A percentile compares a stretch with the other conserved stretches of the same genome.
These are phyloP conservation scores for Schizophyllum amplum DNA, from an alignment of 1,284 basidiomycete species.

Conservation along the genomic window DNA sequence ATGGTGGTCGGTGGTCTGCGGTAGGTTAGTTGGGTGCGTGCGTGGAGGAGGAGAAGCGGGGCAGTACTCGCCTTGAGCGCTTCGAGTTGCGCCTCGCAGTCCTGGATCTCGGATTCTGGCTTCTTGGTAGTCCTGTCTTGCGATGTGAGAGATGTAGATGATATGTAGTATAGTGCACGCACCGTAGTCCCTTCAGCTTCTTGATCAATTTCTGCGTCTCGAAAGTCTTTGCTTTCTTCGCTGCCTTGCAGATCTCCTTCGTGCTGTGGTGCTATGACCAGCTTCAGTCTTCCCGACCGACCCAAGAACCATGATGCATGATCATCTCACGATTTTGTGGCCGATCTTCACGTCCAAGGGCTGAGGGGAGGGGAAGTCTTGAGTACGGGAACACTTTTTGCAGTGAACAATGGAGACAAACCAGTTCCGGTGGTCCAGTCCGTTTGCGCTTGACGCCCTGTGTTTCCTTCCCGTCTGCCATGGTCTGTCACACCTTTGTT, in stretches of 20 bases:
- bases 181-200: constrained; percentile 71
- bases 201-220: constrained; percentile 83
- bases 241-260: constrained; percentile 58
- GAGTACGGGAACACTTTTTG: too few relatives aligned
- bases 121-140: constrained; percentile 21
- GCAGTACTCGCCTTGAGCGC: constrained; percentile 50
- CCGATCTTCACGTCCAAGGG: background rate
- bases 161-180: constrained; percentile 8
- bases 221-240: constrained; percentile 77
- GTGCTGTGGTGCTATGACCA: constrained; percentile 54
- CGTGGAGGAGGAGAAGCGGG: constrained; percentile 9
- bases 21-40: constrained; percentile 4
- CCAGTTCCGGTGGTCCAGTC: too few relatives aligned
- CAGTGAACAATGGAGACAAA: too few relatives aligned
- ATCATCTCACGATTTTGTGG: background rate
- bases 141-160: background rate
- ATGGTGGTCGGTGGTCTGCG: constrained; percentile 54
- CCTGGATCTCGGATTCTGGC: constrained; percentile 32
- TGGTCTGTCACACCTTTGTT: too few relatives aligned
- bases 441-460: too few relatives aligned
- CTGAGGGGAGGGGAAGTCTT: too few relatives aligned
- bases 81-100: constrained; percentile 62
- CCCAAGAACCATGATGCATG: background rate
- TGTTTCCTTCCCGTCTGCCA: too few relatives aligned
- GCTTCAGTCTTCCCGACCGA: background rate